A percentile compares a stretch with the other conserved stretches of the same genome.
Evolutionary conservation across 352 stramenopile species (phyloP).

Genomic region (Globisporangium orthogonon): DNA sequence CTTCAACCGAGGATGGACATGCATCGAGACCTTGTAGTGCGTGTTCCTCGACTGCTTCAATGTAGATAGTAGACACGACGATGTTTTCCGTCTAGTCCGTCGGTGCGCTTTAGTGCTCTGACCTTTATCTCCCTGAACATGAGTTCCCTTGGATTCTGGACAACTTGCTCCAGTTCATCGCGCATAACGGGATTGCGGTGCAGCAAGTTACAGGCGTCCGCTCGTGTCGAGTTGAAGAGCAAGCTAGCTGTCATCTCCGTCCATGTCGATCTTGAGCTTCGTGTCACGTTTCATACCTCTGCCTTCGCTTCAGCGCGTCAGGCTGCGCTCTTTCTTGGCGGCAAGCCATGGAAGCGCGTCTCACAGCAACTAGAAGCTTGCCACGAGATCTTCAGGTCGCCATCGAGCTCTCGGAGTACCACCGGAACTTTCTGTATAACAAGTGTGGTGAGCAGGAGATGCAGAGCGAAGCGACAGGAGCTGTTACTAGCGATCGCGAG

Average conservation of each 20-base stretch:
- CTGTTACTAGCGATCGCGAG: too few relatives aligned
- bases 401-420: neutral
- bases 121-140: too few relatives aligned
- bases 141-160: too few relatives aligned
- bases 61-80: too few relatives aligned
- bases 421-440: too few relatives aligned
- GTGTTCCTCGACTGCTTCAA: too few relatives aligned
- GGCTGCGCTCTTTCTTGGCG: neutral
- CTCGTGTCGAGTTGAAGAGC: slow-evolving; percentile 30
- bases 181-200: too few relatives aligned
- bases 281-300: slow-evolving; percentile 20
- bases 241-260: slow-evolving; percentile 20
- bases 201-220: slow-evolving; percentile 45
- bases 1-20: neutral
- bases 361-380: slow-evolving; percentile 3
- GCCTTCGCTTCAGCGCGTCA: slow-evolving; percentile 1
- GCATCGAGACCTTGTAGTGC: neutral
- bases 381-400: slow-evolving; percentile 17
- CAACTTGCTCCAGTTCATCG: too few relatives aligned
- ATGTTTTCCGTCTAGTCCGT: too few relatives aligned
- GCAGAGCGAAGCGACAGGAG: too few relatives aligned
- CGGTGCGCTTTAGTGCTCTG: too few relatives aligned
- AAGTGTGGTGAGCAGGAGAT: too few relatives aligned
- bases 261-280: slow-evolving; percentile 22
- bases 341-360: slow-evolving; percentile 10